Conservation (phyloP, 352 stramenopile genomes). For the Phytophthora sansomeana region DNA sequence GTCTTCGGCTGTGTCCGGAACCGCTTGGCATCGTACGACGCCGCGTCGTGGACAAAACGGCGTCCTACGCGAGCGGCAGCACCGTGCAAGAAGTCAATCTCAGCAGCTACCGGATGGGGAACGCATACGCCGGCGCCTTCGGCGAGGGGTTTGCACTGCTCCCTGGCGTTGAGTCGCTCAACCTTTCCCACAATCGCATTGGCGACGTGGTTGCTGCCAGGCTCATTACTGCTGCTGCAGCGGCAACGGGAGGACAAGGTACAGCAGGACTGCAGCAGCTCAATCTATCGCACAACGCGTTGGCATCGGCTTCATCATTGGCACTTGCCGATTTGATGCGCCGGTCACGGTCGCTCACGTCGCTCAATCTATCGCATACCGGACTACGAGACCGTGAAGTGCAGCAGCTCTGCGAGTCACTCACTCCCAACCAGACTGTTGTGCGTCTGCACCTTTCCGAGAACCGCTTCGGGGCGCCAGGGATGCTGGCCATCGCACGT, state of each 20-base stretch:
- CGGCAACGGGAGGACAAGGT: slow-evolving; percentile 14
- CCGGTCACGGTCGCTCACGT: slow-evolving; percentile 57
- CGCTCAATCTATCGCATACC: slow-evolving; percentile 77
- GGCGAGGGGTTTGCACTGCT: slow-evolving; percentile 70
- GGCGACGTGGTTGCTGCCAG: slow-evolving; percentile 62
- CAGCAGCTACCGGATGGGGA: slow-evolving; percentile 76
- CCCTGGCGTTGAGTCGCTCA: slow-evolving; percentile 69
- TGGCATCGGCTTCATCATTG: slow-evolving; percentile 46
- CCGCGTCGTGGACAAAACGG: slow-evolving; percentile 56
- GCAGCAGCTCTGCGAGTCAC: slow-evolving; percentile 73
- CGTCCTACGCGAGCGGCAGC: slow-evolving; percentile 48
- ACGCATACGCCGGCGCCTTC: slow-evolving; percentile 66
- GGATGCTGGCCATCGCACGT: slow-evolving; percentile 71
- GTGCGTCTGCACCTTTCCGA: slow-evolving; percentile 73
- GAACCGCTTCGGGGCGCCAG: slow-evolving; percentile 68
- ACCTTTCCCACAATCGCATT: slow-evolving; percentile 79
- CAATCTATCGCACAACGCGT: slow-evolving; percentile 71
- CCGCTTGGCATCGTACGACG: slow-evolving; percentile 73
- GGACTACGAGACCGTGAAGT: slow-evolving; percentile 68
- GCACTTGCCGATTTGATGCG: slow-evolving; percentile 54
- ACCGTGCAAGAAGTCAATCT: slow-evolving; percentile 71
- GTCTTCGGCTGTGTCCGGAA: slow-evolving; percentile 66
- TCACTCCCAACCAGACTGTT: slow-evolving; percentile 77
- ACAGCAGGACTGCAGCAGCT: slow-evolving; percentile 55
- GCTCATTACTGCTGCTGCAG: slow-evolving; percentile 48